These are phyloP conservation scores for Hypoxylon trugodes DNA, from an alignment of 495 filamentous ascomycete genomes.

Conservation along the genomic window DNA sequence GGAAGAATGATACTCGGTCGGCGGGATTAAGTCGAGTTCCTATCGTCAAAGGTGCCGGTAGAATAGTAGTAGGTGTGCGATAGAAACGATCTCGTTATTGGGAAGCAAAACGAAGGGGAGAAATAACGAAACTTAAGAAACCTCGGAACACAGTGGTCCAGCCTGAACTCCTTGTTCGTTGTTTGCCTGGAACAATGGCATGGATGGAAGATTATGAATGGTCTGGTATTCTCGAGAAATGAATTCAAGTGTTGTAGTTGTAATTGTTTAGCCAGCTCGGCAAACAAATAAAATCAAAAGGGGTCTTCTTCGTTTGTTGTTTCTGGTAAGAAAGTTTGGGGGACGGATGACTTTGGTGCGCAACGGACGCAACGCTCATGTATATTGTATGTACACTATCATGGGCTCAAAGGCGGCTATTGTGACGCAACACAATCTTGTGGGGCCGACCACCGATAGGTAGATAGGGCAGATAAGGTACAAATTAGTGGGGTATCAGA, in stretches of 20 bases:
- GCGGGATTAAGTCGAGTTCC: neutral
- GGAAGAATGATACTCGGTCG: too few relatives aligned
- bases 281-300: too few relatives aligned
- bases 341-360: constrained; percentile 6
- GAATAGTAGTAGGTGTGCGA: too few relatives aligned
- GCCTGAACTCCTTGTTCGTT: neutral
- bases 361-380: too few relatives aligned
- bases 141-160: neutral
- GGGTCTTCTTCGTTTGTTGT: too few relatives aligned
- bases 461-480: neutral
- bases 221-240: neutral
- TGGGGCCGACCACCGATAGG: constrained; percentile 26
- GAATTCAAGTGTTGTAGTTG: too few relatives aligned
- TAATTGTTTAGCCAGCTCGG: neutral
- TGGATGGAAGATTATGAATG: neutral
- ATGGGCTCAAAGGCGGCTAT: constrained; percentile 33
- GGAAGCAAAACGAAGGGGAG: constrained; percentile 1
- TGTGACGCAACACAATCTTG: constrained; percentile 38
- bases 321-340: too few relatives aligned
- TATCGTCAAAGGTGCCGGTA: too few relatives aligned
- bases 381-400: too few relatives aligned
- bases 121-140: too few relatives aligned
- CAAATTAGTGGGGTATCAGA: constrained; percentile 7
- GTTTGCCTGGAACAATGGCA: neutral
- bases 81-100: too few relatives aligned